Evolutionary conservation across 2,329 filamentous ascomycete genomes (phyloP), one percentile per base, ranked within the genome.

Genomic region (Bipolaris sorokiniana): DNA sequence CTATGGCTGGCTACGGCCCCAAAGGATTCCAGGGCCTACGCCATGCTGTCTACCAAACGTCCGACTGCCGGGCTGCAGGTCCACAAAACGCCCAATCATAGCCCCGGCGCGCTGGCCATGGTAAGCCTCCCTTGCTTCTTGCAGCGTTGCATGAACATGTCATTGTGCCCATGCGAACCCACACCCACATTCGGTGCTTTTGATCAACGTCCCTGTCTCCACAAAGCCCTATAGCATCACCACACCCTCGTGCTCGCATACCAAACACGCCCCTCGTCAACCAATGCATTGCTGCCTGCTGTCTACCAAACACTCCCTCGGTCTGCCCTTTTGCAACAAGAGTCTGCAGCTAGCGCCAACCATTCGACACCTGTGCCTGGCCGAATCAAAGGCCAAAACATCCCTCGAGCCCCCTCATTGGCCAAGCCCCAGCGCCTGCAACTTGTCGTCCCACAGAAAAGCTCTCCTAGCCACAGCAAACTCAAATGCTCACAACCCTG

Each of bases 311-410:
- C 54, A 54, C 54, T 49, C 33, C 37, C 20, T 54, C n/a, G n/a
- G n/a, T n/a, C 48, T 45, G 54, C 48, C 28, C 28, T 11, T 13
- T 31, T 31, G 28, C 10, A 31, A 37, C 38, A 26, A 41, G 44
- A 50, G 59, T 58, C 52, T 62, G 56, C 56, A 52, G 28, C 57
- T 58, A 60, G 58, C 60, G 58, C 52, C 62, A 60, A 59, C 57
- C 55, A 34, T 57, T 54, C 38, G 40, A 36, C 54, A 61, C 45
- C 50, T 48, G 23, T 36, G 16, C 60, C 54, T 53, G 64, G 44
- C 52, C 70, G 58, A 72, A 73, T 72, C 67, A 72, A 48, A 56
- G 44, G 50, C 49, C 20, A 55, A 53, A 59, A 50, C 16, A 55
- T 62, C 58, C 52, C 47, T 56, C 51, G 49, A 11, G 18, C 61